These are phyloP conservation scores for Fusarium sp. DNA, from an alignment of 2,329 filamentous ascomycete genomes.

Conservation along the genomic window DNA sequence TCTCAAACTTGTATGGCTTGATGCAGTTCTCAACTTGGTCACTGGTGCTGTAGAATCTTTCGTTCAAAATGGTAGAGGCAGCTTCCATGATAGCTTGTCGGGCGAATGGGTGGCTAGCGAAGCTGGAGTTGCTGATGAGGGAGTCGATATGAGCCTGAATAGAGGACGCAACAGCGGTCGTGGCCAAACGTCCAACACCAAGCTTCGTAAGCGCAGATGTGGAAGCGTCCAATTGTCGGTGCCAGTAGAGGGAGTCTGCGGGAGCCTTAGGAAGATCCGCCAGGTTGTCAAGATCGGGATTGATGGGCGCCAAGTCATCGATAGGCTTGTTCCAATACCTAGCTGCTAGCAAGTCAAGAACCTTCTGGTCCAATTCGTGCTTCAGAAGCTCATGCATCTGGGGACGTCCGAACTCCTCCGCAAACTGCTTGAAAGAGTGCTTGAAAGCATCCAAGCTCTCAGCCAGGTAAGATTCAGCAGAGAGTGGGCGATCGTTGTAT, in stretches of 20 bases:
- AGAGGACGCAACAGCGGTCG: constrained; percentile 89
- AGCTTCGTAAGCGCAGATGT: constrained; percentile 92
- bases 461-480: constrained; percentile 95
- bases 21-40: constrained; percentile 99
- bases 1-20: constrained; percentile 98
- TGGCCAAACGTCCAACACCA: constrained; percentile 91
- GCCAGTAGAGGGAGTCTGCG: constrained; percentile 89
- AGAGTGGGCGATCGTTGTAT: constrained; percentile 95
- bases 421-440: constrained; percentile 95
- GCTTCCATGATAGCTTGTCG: constrained; percentile 93
- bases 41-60: constrained; percentile 95
- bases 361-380: constrained; percentile 91
- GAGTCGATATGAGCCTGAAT: constrained; percentile 86
- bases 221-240: constrained; percentile 92
- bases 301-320: constrained; percentile 78
- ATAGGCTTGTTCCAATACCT: constrained; percentile 98
- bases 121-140: constrained; percentile 84
- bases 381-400: constrained; percentile 93
- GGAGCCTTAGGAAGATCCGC: constrained; percentile 87
- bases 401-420: constrained; percentile 87
- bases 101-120: constrained; percentile 90
- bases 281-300: constrained; percentile 78
- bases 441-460: constrained; percentile 97
- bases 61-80: constrained; percentile 88
- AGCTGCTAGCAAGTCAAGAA: constrained; percentile 91